These are phyloP conservation scores for Trifolium pratense DNA, from an alignment of 306 rosid genomes.

Conservation along the genomic window DNA sequence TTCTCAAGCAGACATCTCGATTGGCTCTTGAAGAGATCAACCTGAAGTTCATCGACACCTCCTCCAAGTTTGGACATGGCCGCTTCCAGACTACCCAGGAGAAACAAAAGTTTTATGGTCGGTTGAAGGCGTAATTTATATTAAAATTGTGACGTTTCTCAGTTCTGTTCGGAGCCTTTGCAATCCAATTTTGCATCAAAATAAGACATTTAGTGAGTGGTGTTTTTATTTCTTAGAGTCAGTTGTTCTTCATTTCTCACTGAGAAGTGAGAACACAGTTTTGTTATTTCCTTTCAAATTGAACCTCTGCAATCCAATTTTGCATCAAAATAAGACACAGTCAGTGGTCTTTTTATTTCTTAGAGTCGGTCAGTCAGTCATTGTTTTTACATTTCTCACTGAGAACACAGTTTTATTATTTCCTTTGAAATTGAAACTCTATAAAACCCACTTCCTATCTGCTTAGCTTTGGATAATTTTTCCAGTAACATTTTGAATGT, in stretches of 20 bases:
- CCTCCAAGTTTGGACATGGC: slow-evolving; percentile 87
- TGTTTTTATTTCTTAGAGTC: background rate
- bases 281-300: background rate
- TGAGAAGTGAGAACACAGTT: background rate
- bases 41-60: slow-evolving; percentile 77
- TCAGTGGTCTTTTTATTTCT: too few relatives aligned
- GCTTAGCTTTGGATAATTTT: too few relatives aligned
- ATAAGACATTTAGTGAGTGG: background rate
- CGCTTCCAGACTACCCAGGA: slow-evolving; percentile 78
- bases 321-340: background rate
- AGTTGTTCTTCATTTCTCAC: background rate
- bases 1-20: slow-evolving; percentile 75
- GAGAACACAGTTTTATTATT: background rate
- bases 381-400: background rate
- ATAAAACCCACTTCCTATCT: too few relatives aligned
- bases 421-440: too few relatives aligned
- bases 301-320: background rate
- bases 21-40: slow-evolving; percentile 72
- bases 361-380: too few relatives aligned
- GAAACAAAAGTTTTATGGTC: slow-evolving; percentile 73
- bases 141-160: background rate
- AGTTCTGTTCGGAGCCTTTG: background rate
- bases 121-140: slow-evolving; percentile 55
- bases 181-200: background rate
- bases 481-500: too few relatives aligned